phyloP scores from a whole-genome alignment of 2,329 filamentous ascomycete genomes.

The Ceratocystis albifundus region DNA sequence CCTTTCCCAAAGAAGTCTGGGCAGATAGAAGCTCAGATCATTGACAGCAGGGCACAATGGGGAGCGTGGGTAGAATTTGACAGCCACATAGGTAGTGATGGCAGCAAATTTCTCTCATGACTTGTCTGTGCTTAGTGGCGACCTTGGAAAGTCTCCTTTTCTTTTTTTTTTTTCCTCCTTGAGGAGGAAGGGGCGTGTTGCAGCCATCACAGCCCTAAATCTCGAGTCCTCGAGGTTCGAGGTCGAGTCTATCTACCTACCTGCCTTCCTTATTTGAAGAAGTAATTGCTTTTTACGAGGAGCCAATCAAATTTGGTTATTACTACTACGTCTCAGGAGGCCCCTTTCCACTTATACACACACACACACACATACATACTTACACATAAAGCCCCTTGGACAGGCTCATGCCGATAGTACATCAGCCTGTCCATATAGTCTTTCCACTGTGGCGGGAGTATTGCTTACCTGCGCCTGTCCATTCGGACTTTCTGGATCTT shows the following conservation, averaged over 20 bases:
- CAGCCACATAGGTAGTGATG: constrained; percentile 7
- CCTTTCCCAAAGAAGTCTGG: neutral
- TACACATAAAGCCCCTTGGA: neutral
- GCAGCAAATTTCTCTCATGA: neutral
- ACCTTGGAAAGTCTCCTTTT: neutral
- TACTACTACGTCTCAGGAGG: neutral
- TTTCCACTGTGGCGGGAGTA: too few relatives aligned
- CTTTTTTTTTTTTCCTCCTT: neutral
- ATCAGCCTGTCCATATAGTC: too few relatives aligned
- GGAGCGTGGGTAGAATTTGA: constrained; percentile 6
- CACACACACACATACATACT: neutral
- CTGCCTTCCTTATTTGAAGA: neutral
- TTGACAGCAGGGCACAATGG: constrained; percentile 3
- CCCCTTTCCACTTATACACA: neutral
- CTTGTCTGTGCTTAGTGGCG: neutral
- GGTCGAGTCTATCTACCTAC: neutral
- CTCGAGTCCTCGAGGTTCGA: constrained; percentile 1
- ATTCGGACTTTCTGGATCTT: neutral
- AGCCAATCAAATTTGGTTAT: neutral
- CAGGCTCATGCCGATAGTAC: too few relatives aligned
- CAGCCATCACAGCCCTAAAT: neutral
- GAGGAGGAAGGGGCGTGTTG: neutral
- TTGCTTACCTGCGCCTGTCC: too few relatives aligned
- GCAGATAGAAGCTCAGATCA: neutral
- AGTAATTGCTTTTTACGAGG: neutral